These are phyloP conservation scores for Myriosclerotinia curreyana DNA, from an alignment of 2,329 filamentous ascomycete genomes.

Conservation along the genomic window DNA sequence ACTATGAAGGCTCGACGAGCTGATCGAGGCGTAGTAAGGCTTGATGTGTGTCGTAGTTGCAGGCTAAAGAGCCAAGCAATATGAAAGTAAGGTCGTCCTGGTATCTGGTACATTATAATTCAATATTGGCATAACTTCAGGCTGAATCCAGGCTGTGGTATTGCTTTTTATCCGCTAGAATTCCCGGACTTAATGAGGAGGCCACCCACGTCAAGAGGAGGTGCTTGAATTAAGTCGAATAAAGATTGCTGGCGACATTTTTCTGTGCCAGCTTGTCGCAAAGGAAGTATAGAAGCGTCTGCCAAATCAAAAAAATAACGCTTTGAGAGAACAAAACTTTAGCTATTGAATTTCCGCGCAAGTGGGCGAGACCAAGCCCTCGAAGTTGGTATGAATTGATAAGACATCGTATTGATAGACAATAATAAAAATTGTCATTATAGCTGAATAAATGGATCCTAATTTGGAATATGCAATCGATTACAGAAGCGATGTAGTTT, in stretches of 20 bases:
- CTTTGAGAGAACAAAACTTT: not conserved
- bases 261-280: not conserved
- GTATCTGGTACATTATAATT: not conserved
- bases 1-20: not conserved
- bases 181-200: no score
- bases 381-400: not conserved
- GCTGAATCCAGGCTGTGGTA: not conserved
- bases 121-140: not conserved
- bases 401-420: no score
- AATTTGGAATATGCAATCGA: not conserved
- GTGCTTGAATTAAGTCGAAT: not conserved
- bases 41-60: not conserved
- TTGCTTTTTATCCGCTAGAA: not conserved
- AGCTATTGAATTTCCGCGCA: not conserved
- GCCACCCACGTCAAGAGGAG: not conserved
- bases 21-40: not conserved
- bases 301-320: not conserved
- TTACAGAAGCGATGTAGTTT: not conserved
- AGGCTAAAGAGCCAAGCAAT: no score
- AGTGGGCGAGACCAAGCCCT: not conserved
- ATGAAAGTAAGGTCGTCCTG: not conserved
- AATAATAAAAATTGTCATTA: not conserved
- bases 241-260: not conserved
- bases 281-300: not conserved
- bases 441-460: not conserved